Percentiles rank a stretch among this genome's conserved stretches.
Conservation (phyloP, 768 basidiomycete genomes). For the Auricularia sp. region DNA sequence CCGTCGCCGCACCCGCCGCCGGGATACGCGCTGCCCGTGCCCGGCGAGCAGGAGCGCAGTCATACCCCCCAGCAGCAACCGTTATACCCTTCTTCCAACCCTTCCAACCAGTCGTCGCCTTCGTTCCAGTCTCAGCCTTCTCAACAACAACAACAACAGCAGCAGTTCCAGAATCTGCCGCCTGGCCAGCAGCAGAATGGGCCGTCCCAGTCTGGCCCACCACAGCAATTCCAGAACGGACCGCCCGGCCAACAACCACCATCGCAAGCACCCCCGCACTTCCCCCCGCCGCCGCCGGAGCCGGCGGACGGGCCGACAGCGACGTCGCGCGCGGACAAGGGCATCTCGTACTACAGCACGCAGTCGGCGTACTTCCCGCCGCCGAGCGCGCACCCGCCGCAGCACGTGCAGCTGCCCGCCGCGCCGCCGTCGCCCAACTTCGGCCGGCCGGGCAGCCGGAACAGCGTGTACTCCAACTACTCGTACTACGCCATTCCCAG, state of each 20-base stretch:
- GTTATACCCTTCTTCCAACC: no score
- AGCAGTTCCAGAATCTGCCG: no score
- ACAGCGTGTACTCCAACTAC: constrained; percentile 49
- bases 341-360: neutral
- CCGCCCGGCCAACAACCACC: no score
- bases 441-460: constrained; percentile 27
- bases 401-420: constrained; percentile 13
- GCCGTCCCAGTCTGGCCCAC: no score
- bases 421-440: constrained; percentile 25
- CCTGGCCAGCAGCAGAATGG: no score
- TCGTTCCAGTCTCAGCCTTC: no score
- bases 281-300: neutral
- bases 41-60: neutral
- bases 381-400: neutral
- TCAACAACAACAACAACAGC: no score
- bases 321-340: neutral
- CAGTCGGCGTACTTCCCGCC: neutral
- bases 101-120: no score
- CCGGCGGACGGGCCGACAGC: neutral
- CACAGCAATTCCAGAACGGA: no score
- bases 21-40: neutral
- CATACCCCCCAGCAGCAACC: no score
- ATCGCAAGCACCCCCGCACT: neutral
- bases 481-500: constrained; percentile 47
- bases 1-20: neutral